These are phyloP conservation scores for Rhexocercosporidium sp. DNA, from an alignment of 2,329 filamentous ascomycete species.

Conservation along the genomic window DNA sequence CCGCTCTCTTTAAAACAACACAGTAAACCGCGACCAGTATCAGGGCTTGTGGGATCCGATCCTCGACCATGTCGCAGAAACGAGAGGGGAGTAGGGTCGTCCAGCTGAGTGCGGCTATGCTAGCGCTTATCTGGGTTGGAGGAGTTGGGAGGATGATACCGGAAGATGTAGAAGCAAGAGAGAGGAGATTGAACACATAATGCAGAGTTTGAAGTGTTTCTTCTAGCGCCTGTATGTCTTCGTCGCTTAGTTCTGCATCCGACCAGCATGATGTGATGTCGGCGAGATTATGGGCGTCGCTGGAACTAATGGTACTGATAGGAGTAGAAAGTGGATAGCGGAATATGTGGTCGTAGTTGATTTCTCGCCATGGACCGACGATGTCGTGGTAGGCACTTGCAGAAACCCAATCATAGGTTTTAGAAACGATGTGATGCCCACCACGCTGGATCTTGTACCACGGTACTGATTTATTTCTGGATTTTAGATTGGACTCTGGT, in stretches of 20 bases:
- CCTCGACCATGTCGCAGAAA: constrained; percentile 20
- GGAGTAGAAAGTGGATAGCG: not conserved
- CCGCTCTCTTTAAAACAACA: constrained; percentile 21
- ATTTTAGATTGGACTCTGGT: not conserved
- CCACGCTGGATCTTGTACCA: constrained; percentile 37
- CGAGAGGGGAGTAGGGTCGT: constrained; percentile 8
- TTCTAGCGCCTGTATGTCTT: constrained; percentile 15
- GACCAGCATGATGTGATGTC: constrained; percentile 10
- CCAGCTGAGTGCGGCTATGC: constrained; percentile 18
- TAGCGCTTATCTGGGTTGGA: constrained; percentile 6
- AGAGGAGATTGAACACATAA: constrained; percentile 14
- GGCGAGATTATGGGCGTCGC: constrained; percentile 4
- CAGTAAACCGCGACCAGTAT: constrained; percentile 23
- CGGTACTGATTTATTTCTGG: constrained; percentile 15
- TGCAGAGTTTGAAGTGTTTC: constrained; percentile 15
- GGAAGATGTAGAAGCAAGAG: too few relatives aligned
- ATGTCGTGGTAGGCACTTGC: not conserved
- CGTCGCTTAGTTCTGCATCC: not conserved
- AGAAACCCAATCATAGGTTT: not conserved
- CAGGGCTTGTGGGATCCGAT: constrained; percentile 33
- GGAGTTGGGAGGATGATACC: not conserved
- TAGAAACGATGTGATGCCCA: constrained; percentile 14
- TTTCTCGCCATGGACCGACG: not conserved
- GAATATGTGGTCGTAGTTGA: not conserved
- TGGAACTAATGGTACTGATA: not conserved